phyloP scores from a whole-genome alignment of 305 asterid species.

The Rubia tinctorum region DNA sequence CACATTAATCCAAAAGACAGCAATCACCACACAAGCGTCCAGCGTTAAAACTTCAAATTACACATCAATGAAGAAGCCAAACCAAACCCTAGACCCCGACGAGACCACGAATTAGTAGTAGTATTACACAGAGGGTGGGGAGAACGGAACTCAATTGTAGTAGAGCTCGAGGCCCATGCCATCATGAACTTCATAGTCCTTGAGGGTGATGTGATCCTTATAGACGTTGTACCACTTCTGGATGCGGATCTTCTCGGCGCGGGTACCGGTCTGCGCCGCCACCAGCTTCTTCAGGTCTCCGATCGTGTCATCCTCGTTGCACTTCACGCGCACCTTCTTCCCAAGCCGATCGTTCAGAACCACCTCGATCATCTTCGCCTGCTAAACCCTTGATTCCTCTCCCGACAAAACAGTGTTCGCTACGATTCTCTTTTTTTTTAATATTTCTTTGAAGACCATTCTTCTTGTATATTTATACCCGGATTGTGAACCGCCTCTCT shows the following conservation, averaged over 20 bases:
- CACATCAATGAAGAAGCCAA: neutral
- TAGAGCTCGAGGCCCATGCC: slow-evolving; percentile 66
- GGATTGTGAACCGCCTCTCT: neutral
- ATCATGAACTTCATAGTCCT: slow-evolving; percentile 81
- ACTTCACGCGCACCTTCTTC: slow-evolving; percentile 93
- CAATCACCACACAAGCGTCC: neutral
- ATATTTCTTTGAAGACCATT: neutral
- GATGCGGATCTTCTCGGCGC: slow-evolving; percentile 81
- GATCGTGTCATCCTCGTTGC: slow-evolving; percentile 89
- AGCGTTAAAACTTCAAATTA: neutral
- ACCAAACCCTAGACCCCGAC: neutral
- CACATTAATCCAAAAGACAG: neutral
- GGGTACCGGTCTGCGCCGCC: slow-evolving; percentile 93
- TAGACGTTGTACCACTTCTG: slow-evolving; percentile 89
- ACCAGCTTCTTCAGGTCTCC: slow-evolving; percentile 92
- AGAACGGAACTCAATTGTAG: slow-evolving; percentile 26
- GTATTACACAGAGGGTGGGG: neutral
- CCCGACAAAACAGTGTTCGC: neutral
- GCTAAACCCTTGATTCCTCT: neutral
- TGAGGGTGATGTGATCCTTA: slow-evolving; percentile 91
- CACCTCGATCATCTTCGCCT: slow-evolving; percentile 72
- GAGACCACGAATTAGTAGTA: slow-evolving; percentile 3
- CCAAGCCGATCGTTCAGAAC: slow-evolving; percentile 91
- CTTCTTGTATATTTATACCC: neutral
- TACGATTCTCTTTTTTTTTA: too few species aligned